A percentile compares a stretch with the other conserved stretches of the same genome.
These are phyloP conservation scores for Prunus dulcis DNA, from an alignment of 306 rosid genomes.

Conservation along the genomic window DNA sequence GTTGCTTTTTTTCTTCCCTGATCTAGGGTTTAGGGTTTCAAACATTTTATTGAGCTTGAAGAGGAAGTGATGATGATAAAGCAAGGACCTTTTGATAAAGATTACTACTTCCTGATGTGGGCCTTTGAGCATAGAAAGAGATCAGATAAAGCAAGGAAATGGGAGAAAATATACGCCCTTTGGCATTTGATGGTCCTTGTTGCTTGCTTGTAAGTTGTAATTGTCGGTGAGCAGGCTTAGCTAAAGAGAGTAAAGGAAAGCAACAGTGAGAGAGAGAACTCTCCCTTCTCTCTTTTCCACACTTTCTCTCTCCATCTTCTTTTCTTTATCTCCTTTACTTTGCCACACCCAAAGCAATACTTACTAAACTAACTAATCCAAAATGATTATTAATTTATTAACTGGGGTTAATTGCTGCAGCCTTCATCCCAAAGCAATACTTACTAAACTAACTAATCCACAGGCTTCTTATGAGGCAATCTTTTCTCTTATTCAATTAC, in stretches of 20 bases:
- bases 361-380: no score
- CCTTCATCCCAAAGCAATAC: no score
- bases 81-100: slow-evolving; percentile 29
- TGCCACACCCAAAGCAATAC: no score
- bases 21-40: slow-evolving; percentile 34
- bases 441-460: no score
- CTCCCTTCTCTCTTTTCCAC: background rate
- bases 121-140: slow-evolving; percentile 48
- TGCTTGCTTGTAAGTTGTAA: slow-evolving; percentile 16
- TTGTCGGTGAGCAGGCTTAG: slow-evolving; percentile 21
- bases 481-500: no score
- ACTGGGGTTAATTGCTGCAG: no score
- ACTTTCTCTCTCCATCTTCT: slow-evolving; percentile 13
- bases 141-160: slow-evolving; percentile 16
- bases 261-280: slow-evolving; percentile 4
- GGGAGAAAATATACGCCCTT: slow-evolving; percentile 28
- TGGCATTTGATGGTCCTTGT: slow-evolving; percentile 31
- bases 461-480: no score
- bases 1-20: background rate
- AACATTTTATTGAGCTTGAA: slow-evolving; percentile 49
- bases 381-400: no score
- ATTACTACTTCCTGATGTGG: slow-evolving; percentile 30
- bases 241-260: background rate
- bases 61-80: slow-evolving; percentile 29
- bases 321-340: slow-evolving; percentile 1